Conservation (phyloP, 345 rosid species). For the Rhizophora apiculata region DNA sequence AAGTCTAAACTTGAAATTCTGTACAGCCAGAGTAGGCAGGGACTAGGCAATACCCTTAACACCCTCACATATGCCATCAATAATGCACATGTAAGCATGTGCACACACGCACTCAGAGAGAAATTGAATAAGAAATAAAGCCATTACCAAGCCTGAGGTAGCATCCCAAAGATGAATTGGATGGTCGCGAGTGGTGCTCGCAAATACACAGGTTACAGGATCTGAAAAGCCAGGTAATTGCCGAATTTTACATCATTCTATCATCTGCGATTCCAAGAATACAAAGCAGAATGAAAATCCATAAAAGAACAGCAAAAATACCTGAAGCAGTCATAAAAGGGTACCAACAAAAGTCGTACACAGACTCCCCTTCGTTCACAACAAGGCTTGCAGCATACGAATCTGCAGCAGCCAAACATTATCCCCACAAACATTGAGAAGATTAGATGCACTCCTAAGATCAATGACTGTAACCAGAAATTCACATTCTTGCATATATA, state of each 20-base stretch:
- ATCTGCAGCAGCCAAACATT: conserved; percentile 43
- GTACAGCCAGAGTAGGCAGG: neutral
- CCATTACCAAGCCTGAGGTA: conserved; percentile 75
- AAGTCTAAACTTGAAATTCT: neutral
- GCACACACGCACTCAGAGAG: neutral
- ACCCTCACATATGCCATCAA: too few species aligned
- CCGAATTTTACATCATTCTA: conserved; percentile 1
- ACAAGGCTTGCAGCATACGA: conserved; percentile 62
- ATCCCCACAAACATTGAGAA: neutral
- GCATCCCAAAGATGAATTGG: conserved; percentile 99
- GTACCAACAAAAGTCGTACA: conserved; percentile 94
- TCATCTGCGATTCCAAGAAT: conserved; percentile 10
- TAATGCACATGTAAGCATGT: too few species aligned
- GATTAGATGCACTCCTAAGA: too few species aligned
- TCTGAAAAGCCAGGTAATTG: conserved; percentile 44
- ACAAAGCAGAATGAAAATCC: neutral
- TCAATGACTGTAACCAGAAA: too few species aligned
- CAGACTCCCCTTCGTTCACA: conserved; percentile 83
- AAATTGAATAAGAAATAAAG: conserved; percentile 2
- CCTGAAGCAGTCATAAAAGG: conserved; percentile 92
- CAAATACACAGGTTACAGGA: conserved; percentile 80
- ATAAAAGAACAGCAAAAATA: conserved; percentile 15
- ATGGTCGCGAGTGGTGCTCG: conserved; percentile 84
- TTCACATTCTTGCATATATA: too few species aligned
- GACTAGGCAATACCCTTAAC: neutral